phyloP scores from a whole-genome alignment of 768 basidiomycete genomes.

The Trametes cingulata region DNA sequence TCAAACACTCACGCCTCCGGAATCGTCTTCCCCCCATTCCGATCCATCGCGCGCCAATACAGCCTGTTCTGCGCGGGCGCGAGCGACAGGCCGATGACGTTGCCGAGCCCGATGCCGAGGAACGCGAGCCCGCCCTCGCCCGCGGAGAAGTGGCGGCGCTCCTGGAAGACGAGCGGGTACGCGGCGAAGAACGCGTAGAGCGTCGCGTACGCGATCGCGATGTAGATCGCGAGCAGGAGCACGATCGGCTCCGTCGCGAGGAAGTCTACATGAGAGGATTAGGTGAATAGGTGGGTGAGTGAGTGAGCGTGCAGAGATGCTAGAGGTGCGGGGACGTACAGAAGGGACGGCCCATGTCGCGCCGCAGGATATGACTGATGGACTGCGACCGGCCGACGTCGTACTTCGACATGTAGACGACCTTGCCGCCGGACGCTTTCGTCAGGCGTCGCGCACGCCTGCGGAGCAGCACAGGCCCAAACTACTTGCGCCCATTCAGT shows the following conservation, averaged over 20 bases:
- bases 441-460: constrained; percentile 48
- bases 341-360: constrained; percentile 58
- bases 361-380: constrained; percentile 42
- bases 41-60: constrained; percentile 51
- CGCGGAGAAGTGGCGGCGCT: constrained; percentile 51
- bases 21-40: constrained; percentile 50
- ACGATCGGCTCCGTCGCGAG: constrained; percentile 67
- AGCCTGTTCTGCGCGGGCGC: constrained; percentile 56
- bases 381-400: constrained; percentile 48
- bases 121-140: constrained; percentile 63
- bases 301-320: constrained; percentile 13
- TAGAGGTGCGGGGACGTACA: constrained; percentile 34
- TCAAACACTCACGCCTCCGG: constrained; percentile 62
- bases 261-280: constrained; percentile 43
- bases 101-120: constrained; percentile 62
- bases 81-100: constrained; percentile 49
- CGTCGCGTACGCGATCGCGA: constrained; percentile 60
- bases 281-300: neutral
- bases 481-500: constrained; percentile 39
- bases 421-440: constrained; percentile 40
- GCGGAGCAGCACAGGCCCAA: constrained; percentile 59
- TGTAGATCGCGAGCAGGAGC: constrained; percentile 55
- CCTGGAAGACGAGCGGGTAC: constrained; percentile 59
- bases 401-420: constrained; percentile 51
- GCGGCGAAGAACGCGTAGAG: constrained; percentile 67